A percentile compares a stretch with the other conserved stretches of the same genome.
These are phyloP conservation scores for Pelargonium hybrid DNA, from an alignment of 441 rosid genomes.

Conservation along the genomic window DNA sequence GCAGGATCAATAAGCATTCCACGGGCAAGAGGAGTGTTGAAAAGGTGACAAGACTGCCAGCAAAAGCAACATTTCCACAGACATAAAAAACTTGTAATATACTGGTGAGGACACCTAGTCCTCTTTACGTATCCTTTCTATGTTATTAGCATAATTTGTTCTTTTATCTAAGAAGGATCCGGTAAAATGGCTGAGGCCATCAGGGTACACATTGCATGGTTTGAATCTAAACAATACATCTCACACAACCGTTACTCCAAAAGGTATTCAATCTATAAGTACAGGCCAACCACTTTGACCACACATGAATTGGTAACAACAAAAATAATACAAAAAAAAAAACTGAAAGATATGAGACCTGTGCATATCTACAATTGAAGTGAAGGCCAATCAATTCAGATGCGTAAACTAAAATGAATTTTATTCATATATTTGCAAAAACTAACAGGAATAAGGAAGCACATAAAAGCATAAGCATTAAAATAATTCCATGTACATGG, in stretches of 20 bases:
- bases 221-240: not conserved
- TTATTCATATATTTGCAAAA: not conserved
- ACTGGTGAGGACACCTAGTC: not conserved
- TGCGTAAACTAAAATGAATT: not conserved
- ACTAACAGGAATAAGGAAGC: not conserved
- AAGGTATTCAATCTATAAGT: not conserved
- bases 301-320: not conserved
- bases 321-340: not conserved
- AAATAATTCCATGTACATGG: not conserved
- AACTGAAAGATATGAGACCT: not conserved
- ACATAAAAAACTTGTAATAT: not conserved
- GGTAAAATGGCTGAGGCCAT: not conserved
- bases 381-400: not conserved
- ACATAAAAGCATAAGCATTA: not conserved
- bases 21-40: too few relatives aligned
- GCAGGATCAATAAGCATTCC: not conserved
- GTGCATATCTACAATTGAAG: not conserved
- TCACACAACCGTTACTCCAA: not conserved
- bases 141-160: not conserved
- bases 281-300: not conserved
- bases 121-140: not conserved
- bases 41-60: too few relatives aligned
- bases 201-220: not conserved
- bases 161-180: not conserved
- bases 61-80: too few relatives aligned